Percentiles rank a stretch among this genome's conserved stretches.
These are phyloP conservation scores for Pyrenochaeta sp. DNA, from an alignment of 2,329 filamentous ascomycete genomes.

Conservation along the genomic window DNA sequence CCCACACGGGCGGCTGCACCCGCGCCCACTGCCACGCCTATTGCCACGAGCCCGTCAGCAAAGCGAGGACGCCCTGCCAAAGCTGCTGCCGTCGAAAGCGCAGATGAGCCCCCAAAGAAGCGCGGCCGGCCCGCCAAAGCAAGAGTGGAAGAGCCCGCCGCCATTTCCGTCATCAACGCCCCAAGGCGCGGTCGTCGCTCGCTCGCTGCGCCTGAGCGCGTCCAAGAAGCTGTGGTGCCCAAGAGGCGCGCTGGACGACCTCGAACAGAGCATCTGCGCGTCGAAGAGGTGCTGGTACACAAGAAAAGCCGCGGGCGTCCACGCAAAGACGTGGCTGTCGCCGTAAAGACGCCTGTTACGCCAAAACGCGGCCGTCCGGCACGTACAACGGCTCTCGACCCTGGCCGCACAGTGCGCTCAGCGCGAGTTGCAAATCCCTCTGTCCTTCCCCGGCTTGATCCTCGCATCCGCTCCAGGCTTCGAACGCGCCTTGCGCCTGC, in stretches of 20 bases:
- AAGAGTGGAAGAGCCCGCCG: neutral
- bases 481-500: conserved; percentile 27
- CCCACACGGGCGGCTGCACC: conserved; percentile 17
- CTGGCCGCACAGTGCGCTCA: conserved; percentile 26
- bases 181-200: conserved; percentile 21
- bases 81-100: neutral
- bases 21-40: conserved; percentile 1
- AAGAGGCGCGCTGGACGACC: conserved; percentile 22
- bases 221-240: conserved; percentile 7
- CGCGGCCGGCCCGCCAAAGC: conserved; percentile 30
- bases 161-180: neutral
- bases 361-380: conserved; percentile 26
- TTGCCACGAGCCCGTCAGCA: conserved; percentile 9
- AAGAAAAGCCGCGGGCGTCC: no score
- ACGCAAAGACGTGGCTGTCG: conserved; percentile 6
- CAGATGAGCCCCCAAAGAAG: conserved; percentile 24
- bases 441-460: conserved; percentile 21
- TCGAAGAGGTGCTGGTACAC: no score
- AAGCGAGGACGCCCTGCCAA: conserved; percentile 31
- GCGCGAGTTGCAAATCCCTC: conserved; percentile 31
- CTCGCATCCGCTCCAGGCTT: conserved; percentile 29
- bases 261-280: no score
- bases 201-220: conserved; percentile 5
- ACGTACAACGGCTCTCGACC: conserved; percentile 13
- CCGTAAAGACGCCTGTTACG: conserved; percentile 5